A percentile compares a stretch with the other conserved stretches of the same genome.
Conservation (phyloP, 108 stramenopile species). For the Craspedostauros australis region DNA sequence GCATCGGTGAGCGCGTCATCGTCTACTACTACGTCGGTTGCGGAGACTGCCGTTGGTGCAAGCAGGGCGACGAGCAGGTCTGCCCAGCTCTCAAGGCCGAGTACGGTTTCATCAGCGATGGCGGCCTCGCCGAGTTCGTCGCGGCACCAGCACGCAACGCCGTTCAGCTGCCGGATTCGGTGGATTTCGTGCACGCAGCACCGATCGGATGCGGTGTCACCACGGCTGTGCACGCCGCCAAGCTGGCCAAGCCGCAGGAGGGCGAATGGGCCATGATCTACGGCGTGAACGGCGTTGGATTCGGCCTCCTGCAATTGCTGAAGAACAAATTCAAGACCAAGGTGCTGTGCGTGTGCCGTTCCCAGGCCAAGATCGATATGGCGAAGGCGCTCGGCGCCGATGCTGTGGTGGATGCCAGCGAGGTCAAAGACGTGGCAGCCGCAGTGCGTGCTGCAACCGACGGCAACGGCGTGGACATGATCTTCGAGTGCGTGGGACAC, state of each 20-base stretch:
- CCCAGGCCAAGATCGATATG: too few species aligned
- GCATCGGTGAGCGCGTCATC: conserved; percentile 10
- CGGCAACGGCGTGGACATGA: too few species aligned
- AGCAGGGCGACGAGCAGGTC: conserved; percentile 4
- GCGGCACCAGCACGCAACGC: background rate
- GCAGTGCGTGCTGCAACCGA: too few species aligned
- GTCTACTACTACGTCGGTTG: conserved; percentile 17
- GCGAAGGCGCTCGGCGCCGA: too few species aligned
- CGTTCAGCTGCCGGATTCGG: background rate
- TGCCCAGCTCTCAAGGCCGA: conserved; percentile 9
- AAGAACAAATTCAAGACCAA: too few species aligned
- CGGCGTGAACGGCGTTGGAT: too few species aligned
- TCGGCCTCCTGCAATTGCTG: too few species aligned
- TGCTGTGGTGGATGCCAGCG: too few species aligned
- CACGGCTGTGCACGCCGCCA: conserved; percentile 15
- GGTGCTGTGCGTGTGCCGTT: too few species aligned
- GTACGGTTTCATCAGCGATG: background rate
- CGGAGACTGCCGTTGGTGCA: conserved; percentile 13
- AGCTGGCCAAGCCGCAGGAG: conserved; percentile 8
- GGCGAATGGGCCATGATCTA: too few species aligned
- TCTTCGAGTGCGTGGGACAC: too few species aligned
- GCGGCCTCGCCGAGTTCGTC: conserved; percentile 1
- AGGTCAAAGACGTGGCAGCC: too few species aligned
- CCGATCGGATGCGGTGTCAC: conserved; percentile 18
- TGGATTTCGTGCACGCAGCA: background rate